Evolutionary conservation across 2,329 filamentous ascomycete genomes (phyloP).

Genomic region (Sclerotiophoma versabilis): DNA sequence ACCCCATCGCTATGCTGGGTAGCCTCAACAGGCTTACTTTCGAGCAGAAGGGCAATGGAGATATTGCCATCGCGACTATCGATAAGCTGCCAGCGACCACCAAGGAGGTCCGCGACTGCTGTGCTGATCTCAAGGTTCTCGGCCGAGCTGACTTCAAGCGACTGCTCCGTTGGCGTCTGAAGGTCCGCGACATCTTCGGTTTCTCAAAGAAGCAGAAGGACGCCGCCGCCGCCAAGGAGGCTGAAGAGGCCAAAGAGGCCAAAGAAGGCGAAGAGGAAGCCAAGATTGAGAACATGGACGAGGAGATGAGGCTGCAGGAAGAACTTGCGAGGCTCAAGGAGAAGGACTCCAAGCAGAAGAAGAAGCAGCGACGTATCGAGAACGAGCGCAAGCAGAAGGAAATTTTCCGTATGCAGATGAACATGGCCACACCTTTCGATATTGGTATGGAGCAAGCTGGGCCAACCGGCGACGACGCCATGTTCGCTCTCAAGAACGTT

Average conservation of each 20-base stretch:
- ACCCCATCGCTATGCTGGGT: slow-evolving; percentile 92
- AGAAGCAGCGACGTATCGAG: slow-evolving; percentile 82
- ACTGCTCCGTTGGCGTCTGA: slow-evolving; percentile 86
- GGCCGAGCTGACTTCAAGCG: slow-evolving; percentile 94
- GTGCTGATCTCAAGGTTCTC: slow-evolving; percentile 79
- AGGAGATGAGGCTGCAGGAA: slow-evolving; percentile 88
- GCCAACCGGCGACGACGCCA: slow-evolving; percentile 78
- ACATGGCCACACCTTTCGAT: slow-evolving; percentile 95
- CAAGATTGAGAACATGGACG: slow-evolving; percentile 88
- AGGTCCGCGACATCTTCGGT: slow-evolving; percentile 88
- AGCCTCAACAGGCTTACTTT: slow-evolving; percentile 85
- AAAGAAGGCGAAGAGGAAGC: slow-evolving; percentile 71
- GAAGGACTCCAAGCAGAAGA: slow-evolving; percentile 76
- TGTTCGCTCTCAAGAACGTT: slow-evolving; percentile 84
- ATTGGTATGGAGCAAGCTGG: slow-evolving; percentile 90
- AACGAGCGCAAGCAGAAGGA: slow-evolving; percentile 96
- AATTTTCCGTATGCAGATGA: slow-evolving; percentile 93
- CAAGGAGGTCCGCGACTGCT: slow-evolving; percentile 68
- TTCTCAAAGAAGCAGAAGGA: slow-evolving; percentile 77
- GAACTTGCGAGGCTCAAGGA: slow-evolving; percentile 85
- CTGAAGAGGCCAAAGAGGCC: slow-evolving; percentile 49
- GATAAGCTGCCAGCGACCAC: slow-evolving; percentile 75
- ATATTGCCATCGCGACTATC: slow-evolving; percentile 85
- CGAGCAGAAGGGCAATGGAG: slow-evolving; percentile 74
- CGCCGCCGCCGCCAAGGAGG: slow-evolving; percentile 51